phyloP scores from a whole-genome alignment of 352 stramenopile genomes.

The Phytopythium oedochilum region DNA sequence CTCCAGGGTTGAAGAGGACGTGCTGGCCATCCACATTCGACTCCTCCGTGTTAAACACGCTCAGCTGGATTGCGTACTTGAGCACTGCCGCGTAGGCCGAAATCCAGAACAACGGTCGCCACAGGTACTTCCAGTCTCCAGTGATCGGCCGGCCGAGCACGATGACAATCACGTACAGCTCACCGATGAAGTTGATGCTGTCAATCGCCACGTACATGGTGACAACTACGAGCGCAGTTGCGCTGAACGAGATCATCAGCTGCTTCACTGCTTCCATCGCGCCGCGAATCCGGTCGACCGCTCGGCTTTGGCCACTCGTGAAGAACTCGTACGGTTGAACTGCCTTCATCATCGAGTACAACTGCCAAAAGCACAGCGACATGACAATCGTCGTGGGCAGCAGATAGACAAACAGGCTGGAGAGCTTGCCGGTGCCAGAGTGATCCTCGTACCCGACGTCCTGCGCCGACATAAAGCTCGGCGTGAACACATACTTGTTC shows the following conservation, averaged over 20 bases:
- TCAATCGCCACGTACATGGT: slow-evolving; percentile 65
- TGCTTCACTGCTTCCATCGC: slow-evolving; percentile 55
- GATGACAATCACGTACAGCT: slow-evolving; percentile 62
- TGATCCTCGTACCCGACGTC: slow-evolving; percentile 74
- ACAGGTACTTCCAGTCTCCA: slow-evolving; percentile 62
- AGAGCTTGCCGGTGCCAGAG: slow-evolving; percentile 50
- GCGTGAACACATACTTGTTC: slow-evolving; percentile 59
- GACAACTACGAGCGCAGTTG: slow-evolving; percentile 55
- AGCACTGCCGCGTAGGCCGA: slow-evolving; percentile 47
- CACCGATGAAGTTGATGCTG: slow-evolving; percentile 56
- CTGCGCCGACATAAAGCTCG: slow-evolving; percentile 60
- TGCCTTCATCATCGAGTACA: slow-evolving; percentile 67
- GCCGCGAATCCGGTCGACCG: slow-evolving; percentile 49
- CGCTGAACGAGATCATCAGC: slow-evolving; percentile 68
- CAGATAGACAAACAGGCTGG: slow-evolving; percentile 75
- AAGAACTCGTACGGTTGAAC: slow-evolving; percentile 65
- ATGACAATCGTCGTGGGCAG: slow-evolving; percentile 68
- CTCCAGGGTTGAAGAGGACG: slow-evolving; percentile 35
- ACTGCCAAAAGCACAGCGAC: slow-evolving; percentile 78
- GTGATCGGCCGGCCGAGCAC: slow-evolving; percentile 47
- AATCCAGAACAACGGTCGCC: slow-evolving; percentile 80
- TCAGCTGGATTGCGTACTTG: slow-evolving; percentile 70
- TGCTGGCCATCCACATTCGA: slow-evolving; percentile 9
- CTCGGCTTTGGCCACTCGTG: slow-evolving; percentile 40
- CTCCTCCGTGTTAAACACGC: slow-evolving; percentile 36